Evolutionary conservation across 2,329 filamentous ascomycete species (phyloP), one percentile per base, ranked within the genome.

Genomic region (Beauveria bassiana): DNA sequence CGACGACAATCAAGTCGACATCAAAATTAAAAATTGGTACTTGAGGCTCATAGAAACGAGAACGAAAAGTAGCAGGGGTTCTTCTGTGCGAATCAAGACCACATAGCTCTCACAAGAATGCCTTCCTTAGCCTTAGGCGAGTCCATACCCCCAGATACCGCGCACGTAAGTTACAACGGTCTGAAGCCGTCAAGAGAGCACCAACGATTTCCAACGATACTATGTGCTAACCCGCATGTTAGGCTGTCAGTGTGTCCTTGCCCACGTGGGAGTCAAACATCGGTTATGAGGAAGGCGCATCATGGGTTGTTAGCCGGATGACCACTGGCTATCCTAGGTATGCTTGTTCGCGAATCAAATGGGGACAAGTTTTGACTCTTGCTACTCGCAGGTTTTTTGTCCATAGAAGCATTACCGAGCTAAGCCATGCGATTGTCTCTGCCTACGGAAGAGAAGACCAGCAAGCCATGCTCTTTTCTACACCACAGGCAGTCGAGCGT

Each of bases 181-280:
- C n/a, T 24, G 20, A 26, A n/a, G 7, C 38, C 14, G 14, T 26
- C 63, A 22, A 20, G 22, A 14, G 3, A 18, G 12, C 34, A 60
- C 5, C 34, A 14, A 45, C 38, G 34, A n/a, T 43, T 43, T n/a
- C 24, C 40, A 20, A 38, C 52, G 16, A 20, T 6, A 18, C 34
- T 16, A 20, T 38, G 20, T 43, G 16, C 61, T 62, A 3, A 62
- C 26, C 16, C 14, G 14, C 20, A 38, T 3, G 22, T 2, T 59
- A 97, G 93, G 95, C 93, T 66, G 91, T 98, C 66, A 98, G 93
- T 73, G 93, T 98, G 47, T 98, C 95, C 18, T 79, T 99, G 28
- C 95, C 95, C 45, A 96, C 92, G 76, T 99, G 95, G 95, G 82
- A 81, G 66, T 81, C 92, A 66, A 98, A 96, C 69, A 81, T 99